These are phyloP conservation scores for Elsinoe necatrix DNA, from an alignment of 2,329 filamentous ascomycete species.

Conservation along the genomic window DNA sequence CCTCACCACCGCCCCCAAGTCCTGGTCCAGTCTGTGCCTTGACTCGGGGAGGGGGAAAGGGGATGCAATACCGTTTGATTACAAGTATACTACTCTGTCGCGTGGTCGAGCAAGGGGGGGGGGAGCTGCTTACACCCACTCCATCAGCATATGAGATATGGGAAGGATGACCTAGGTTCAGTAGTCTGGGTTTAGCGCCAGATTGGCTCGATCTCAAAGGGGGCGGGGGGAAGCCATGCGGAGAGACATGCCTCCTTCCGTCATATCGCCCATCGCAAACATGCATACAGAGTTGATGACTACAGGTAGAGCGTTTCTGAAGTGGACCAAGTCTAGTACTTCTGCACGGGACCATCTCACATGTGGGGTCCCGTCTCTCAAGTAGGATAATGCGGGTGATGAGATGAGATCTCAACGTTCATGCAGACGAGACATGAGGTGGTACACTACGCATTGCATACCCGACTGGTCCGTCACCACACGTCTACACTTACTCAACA, in stretches of 20 bases:
- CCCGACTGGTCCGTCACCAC: not conserved
- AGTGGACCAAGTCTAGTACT: too few relatives aligned
- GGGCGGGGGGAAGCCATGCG: too few relatives aligned
- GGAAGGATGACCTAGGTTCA: not conserved
- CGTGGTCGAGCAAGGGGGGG: not conserved
- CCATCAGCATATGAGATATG: not conserved
- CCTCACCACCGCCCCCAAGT: too few relatives aligned
- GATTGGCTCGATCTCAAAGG: not conserved
- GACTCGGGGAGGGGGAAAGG: too few relatives aligned
- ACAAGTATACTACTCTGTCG: too few relatives aligned
- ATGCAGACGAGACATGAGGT: not conserved
- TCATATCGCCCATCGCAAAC: too few relatives aligned
- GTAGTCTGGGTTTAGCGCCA: not conserved
- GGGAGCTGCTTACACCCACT: not conserved
- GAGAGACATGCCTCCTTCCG: too few relatives aligned
- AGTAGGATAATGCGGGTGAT: not conserved
- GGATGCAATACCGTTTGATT: not conserved
- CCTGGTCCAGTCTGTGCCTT: too few relatives aligned
- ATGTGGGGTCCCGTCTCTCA: not conserved
- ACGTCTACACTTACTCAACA: not conserved
- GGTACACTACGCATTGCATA: not conserved
- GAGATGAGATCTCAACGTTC: not conserved
- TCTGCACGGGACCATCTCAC: too few relatives aligned
- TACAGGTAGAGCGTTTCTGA: too few relatives aligned
- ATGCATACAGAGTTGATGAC: too few relatives aligned